These are phyloP conservation scores for Corylus avellana DNA, from an alignment of 306 rosid genomes.

Conservation along the genomic window DNA sequence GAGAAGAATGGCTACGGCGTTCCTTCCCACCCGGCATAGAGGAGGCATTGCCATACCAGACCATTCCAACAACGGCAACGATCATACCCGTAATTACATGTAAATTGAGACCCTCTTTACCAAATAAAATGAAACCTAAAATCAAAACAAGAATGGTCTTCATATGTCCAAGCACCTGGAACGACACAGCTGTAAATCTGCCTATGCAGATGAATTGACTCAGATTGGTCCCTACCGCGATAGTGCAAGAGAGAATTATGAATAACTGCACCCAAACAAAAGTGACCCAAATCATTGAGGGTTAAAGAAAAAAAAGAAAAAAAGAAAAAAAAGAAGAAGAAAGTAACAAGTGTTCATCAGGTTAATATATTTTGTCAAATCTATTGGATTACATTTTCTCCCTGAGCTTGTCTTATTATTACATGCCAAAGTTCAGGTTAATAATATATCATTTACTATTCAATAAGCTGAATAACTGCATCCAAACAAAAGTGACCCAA, in stretches of 20 bases:
- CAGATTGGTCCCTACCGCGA: conserved; percentile 84
- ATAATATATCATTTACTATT: no score
- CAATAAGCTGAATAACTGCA: conserved; percentile 54
- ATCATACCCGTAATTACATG: conserved; percentile 75
- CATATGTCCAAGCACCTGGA: conserved; percentile 87
- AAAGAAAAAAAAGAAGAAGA: no score
- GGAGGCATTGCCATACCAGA: conserved; percentile 84
- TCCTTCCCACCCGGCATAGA: conserved; percentile 81
- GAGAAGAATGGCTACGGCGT: conserved; percentile 38
- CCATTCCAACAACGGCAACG: conserved; percentile 68
- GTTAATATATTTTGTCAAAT: no score
- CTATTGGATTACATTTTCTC: no score
- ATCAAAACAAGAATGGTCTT: conserved; percentile 73
- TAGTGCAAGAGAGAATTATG: conserved; percentile 65
- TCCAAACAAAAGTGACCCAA: conserved; percentile 28
- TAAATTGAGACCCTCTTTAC: conserved; percentile 67
- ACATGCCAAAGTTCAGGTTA: no score
- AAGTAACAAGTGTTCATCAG: no score
- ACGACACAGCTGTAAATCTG: conserved; percentile 76
- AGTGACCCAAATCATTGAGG: conserved; percentile 29
- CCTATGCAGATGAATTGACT: conserved; percentile 90
- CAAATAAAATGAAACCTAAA: conserved; percentile 77
- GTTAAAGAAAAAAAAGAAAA: no score
- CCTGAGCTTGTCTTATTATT: no score
- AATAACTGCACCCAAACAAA: conserved; percentile 55